Conservation (phyloP, 1,284 basidiomycete genomes). For the Trichosporon faecale region DNA sequence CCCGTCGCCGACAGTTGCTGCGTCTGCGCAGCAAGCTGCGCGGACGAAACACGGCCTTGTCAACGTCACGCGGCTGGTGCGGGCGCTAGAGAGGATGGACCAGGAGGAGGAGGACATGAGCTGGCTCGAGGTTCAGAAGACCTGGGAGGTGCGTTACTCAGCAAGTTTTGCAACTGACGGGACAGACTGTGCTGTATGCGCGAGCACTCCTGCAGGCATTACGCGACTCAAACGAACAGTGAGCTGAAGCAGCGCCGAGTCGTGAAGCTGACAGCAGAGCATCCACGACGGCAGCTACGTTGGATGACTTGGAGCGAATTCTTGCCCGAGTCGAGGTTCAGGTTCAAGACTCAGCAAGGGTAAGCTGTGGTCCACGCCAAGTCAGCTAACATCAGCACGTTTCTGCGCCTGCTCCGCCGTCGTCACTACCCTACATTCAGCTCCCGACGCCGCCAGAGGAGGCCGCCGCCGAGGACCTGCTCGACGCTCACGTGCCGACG, state of each 20-base stretch:
- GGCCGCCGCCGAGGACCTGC: slow-evolving; percentile 13
- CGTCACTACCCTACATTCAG: slow-evolving; percentile 14
- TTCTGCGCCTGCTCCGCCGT: slow-evolving; percentile 18
- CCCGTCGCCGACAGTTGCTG: slow-evolving; percentile 32
- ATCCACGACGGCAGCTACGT: slow-evolving; percentile 24
- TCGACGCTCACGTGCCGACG: slow-evolving; percentile 19
- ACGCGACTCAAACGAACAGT: slow-evolving; percentile 41
- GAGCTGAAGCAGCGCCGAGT: slow-evolving; percentile 16
- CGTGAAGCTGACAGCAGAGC: slow-evolving; percentile 25
- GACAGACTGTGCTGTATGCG: slow-evolving; percentile 43
- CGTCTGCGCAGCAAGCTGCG: slow-evolving; percentile 35
- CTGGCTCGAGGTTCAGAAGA: slow-evolving; percentile 41
- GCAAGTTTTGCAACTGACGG: not conserved
- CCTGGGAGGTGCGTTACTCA: slow-evolving; percentile 41
- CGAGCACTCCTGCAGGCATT: slow-evolving; percentile 36
- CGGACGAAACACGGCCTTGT: slow-evolving; percentile 40
- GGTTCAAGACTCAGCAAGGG: slow-evolving; percentile 20
- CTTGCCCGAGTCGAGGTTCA: slow-evolving; percentile 26
- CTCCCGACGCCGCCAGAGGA: slow-evolving; percentile 15
- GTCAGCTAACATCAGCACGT: slow-evolving; percentile 16
- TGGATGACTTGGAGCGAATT: slow-evolving; percentile 25
- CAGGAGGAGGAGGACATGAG: slow-evolving; percentile 19
- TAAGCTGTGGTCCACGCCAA: not conserved
- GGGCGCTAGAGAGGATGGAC: slow-evolving; percentile 31
- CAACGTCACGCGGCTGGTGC: slow-evolving; percentile 47